These are phyloP conservation scores for Aspergillus ustus DNA, from an alignment of 2,329 filamentous ascomycete genomes.

Conservation along the genomic window DNA sequence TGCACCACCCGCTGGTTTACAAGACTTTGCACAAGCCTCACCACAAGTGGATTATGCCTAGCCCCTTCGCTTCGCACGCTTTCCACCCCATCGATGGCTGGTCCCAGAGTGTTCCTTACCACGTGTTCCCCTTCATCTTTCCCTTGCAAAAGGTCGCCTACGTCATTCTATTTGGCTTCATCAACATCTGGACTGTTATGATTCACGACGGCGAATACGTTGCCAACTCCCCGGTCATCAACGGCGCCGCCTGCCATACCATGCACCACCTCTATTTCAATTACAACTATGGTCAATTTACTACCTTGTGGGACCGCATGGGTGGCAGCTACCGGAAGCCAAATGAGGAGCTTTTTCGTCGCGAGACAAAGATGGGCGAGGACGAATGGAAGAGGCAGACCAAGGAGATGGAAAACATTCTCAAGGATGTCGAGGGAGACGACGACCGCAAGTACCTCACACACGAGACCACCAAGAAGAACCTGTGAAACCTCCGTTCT, in stretches of 20 bases:
- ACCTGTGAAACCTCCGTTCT: constrained; percentile 30
- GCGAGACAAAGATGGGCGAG: constrained; percentile 82
- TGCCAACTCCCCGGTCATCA: constrained; percentile 86
- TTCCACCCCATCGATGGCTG: constrained; percentile 96
- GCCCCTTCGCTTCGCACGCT: constrained; percentile 86
- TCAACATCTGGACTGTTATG: constrained; percentile 96
- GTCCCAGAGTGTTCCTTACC: constrained; percentile 86
- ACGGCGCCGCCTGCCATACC: constrained; percentile 92
- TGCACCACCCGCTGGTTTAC: constrained; percentile 82
- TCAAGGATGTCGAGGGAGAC: constrained; percentile 71
- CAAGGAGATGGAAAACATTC: constrained; percentile 74
- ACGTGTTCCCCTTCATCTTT: constrained; percentile 90
- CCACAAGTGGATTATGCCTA: constrained; percentile 99
- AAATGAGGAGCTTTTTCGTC: constrained; percentile 81
- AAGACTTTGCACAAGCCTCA: constrained; percentile 93
- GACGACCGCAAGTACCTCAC: constrained; percentile 51
- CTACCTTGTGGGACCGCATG: constrained; percentile 86
- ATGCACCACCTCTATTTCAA: constrained; percentile 88
- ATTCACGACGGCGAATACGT: constrained; percentile 97
- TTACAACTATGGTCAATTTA: constrained; percentile 95
- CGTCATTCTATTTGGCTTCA: constrained; percentile 82
- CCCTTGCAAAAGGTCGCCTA: constrained; percentile 91
- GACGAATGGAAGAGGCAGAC: constrained; percentile 79
- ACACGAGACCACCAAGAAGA: constrained; percentile 42
- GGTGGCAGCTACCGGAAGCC: constrained; percentile 86